These are phyloP conservation scores for Globisporangium ultimum DNA, from an alignment of 352 stramenopile genomes.

Conservation along the genomic window DNA sequence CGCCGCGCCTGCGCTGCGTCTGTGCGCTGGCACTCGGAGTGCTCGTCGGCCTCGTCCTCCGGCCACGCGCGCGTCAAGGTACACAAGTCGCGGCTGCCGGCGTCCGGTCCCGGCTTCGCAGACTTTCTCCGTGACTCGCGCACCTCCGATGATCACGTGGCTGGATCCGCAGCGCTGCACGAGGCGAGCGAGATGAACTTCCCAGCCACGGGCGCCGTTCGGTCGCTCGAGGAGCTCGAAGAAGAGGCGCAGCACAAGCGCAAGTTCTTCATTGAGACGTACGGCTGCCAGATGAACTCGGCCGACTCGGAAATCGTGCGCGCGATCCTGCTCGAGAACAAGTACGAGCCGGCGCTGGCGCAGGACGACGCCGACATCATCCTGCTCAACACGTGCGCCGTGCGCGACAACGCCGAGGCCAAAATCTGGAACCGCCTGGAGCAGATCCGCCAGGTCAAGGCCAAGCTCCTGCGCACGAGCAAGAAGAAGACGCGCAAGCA, in stretches of 20 bases:
- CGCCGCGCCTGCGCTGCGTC: neutral
- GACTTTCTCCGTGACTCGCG: slow-evolving; percentile 72
- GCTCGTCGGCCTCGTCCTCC: slow-evolving; percentile 11
- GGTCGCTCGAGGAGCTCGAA: slow-evolving; percentile 58
- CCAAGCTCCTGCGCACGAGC: slow-evolving; percentile 54
- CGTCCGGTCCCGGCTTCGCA: slow-evolving; percentile 44
- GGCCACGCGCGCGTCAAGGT: slow-evolving; percentile 33
- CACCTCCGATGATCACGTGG: slow-evolving; percentile 21
- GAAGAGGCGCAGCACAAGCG: slow-evolving; percentile 16
- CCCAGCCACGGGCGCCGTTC: slow-evolving; percentile 32
- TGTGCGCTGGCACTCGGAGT: slow-evolving; percentile 27
- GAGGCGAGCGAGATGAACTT: slow-evolving; percentile 81
- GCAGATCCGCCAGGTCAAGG: slow-evolving; percentile 68
- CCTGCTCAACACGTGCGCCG: slow-evolving; percentile 98
- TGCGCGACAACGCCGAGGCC: slow-evolving; percentile 98
- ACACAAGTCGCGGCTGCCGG: slow-evolving; percentile 34
- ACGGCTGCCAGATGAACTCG: slow-evolving; percentile 99
- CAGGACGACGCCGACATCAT: slow-evolving; percentile 91
- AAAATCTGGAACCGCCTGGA: slow-evolving; percentile 92
- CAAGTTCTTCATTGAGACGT: slow-evolving; percentile 92
- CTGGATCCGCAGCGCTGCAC: slow-evolving; percentile 17
- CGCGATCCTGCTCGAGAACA: slow-evolving; percentile 86
- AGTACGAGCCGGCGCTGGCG: slow-evolving; percentile 53
- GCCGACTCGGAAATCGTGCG: slow-evolving; percentile 98
- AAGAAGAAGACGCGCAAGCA: slow-evolving; percentile 51